Percentiles rank a stretch among this genome's conserved stretches.
These are phyloP conservation scores for Eremothecium sinecaudum DNA, from an alignment of 1,139 yeast species.

Conservation along the genomic window DNA sequence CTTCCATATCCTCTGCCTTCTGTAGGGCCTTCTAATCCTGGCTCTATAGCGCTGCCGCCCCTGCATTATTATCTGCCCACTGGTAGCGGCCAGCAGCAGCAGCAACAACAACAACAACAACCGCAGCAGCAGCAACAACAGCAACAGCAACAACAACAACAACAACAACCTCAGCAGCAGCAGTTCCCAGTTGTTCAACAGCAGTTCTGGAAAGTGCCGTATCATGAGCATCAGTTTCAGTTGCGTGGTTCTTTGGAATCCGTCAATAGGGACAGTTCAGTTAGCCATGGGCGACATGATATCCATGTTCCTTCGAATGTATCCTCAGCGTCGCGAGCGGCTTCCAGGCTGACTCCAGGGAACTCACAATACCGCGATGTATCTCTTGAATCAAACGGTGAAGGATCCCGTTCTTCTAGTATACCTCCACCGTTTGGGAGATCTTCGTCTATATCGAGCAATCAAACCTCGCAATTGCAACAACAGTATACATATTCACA, in stretches of 20 bases:
- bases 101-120: constrained; percentile 3
- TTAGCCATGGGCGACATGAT: constrained; percentile 17
- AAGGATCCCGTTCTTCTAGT: constrained; percentile 18
- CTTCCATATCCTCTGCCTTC: not conserved
- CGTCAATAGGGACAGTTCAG: constrained; percentile 23
- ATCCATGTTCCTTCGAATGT: constrained; percentile 12
- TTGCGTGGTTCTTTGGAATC: constrained; percentile 27
- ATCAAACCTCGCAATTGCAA: constrained; percentile 13
- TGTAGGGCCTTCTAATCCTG: not conserved
- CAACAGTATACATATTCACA: constrained; percentile 18
- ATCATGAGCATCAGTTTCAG: constrained; percentile 27
- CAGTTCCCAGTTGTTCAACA: constrained; percentile 20
- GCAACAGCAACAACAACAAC: constrained; percentile 22
- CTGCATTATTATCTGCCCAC: constrained; percentile 23
- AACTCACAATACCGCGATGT: constrained; percentile 15
- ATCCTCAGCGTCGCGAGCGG: constrained; percentile 7
- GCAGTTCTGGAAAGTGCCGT: constrained; percentile 31
- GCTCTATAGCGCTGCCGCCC: constrained; percentile 21
- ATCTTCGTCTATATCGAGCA: constrained; percentile 15
- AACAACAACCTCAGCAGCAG: constrained; percentile 14
- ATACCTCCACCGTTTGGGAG: constrained; percentile 18
- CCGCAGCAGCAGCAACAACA: constrained; percentile 20
- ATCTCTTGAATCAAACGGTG: constrained; percentile 8
- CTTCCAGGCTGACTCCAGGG: constrained; percentile 11
- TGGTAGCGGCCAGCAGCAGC: constrained; percentile 11